Conservation (phyloP, 768 basidiomycete genomes). For the Auriscalpium orientale region DNA sequence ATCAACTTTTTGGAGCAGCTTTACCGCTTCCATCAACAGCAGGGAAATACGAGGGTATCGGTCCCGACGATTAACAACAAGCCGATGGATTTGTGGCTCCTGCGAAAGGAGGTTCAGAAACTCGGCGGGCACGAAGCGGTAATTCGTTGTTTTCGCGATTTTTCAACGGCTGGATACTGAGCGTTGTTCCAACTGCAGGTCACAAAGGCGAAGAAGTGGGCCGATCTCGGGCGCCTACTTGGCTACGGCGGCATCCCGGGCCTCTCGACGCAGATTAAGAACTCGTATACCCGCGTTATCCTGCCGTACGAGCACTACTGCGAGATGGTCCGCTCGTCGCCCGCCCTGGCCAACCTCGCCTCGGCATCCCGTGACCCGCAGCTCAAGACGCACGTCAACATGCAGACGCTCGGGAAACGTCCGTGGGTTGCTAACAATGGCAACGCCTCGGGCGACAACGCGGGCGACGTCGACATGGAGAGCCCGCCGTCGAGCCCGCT, state of each 20-base stretch:
- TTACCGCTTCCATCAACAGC: constrained; percentile 93
- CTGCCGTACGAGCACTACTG: constrained; percentile 94
- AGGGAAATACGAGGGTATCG: constrained; percentile 83
- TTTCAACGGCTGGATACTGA: neutral
- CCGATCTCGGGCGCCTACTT: constrained; percentile 70
- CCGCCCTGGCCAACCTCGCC: constrained; percentile 30
- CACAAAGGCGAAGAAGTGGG: constrained; percentile 80
- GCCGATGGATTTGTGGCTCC: constrained; percentile 86
- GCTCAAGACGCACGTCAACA: constrained; percentile 47
- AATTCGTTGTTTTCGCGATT: constrained; percentile 22
- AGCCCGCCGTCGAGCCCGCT: constrained; percentile 69
- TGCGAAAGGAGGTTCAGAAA: constrained; percentile 87
- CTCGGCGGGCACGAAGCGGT: constrained; percentile 85
- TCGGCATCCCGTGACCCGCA: constrained; percentile 23
- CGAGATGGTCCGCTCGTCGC: constrained; percentile 63
- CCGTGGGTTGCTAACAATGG: neutral
- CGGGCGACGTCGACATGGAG: constrained; percentile 21
- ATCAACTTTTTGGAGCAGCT: constrained; percentile 96
- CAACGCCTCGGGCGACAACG: neutral
- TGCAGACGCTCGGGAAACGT: constrained; percentile 25
- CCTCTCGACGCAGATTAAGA: constrained; percentile 81
- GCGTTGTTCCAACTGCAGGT: constrained; percentile 43
- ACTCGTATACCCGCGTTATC: constrained; percentile 85
- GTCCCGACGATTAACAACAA: constrained; percentile 93
- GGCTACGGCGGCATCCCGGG: constrained; percentile 81